Percentiles rank a stretch among this genome's conserved stretches.
Conservation (phyloP, 2,329 filamentous ascomycete species). For the Tympanopsis confertula region DNA sequence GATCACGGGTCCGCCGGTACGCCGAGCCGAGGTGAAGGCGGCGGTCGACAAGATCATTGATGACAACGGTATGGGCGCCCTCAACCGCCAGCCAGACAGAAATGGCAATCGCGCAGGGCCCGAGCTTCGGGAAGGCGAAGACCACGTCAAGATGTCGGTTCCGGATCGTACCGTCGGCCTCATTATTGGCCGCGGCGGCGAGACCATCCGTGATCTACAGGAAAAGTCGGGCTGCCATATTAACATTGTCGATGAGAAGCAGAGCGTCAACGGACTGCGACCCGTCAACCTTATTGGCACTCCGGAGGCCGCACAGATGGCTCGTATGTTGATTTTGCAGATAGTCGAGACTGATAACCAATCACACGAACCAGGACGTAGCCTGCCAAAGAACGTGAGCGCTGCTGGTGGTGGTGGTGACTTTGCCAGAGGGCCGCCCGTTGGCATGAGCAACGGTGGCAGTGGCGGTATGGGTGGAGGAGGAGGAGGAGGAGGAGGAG, state of each 20-base stretch:
- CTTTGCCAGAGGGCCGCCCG: conserved; percentile 12
- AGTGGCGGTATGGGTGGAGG: conserved; percentile 24
- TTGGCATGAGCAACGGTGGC: conserved; percentile 30
- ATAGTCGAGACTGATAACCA: conserved; percentile 86
- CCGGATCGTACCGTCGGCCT: conserved; percentile 84
- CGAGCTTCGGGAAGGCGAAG: conserved; percentile 65
- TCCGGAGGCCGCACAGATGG: conserved; percentile 59
- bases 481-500: conserved; percentile 11
- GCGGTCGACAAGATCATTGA: conserved; percentile 83
- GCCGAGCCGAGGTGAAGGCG: conserved; percentile 66
- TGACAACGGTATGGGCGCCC: conserved; percentile 57
- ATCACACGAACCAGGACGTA: conserved; percentile 12
- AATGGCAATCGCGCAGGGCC: conserved; percentile 15
- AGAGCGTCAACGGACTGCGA: conserved; percentile 79
- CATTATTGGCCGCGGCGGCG: conserved; percentile 86
- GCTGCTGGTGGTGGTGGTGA: conserved; percentile 20
- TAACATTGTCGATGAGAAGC: conserved; percentile 87
- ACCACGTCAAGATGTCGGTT: conserved; percentile 86
- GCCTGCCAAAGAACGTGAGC: conserved; percentile 18
- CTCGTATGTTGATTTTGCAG: conserved; percentile 81
- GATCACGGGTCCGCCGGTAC: conserved; percentile 63
- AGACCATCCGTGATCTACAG: conserved; percentile 85
- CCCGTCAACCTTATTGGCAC: conserved; percentile 85
- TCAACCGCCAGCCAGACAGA: conserved; percentile 22
- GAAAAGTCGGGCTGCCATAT: conserved; percentile 89